Base-by-base conservation (phyloP, 2,329 filamentous ascomycete genomes). In the Apiospora sp. region DNA sequence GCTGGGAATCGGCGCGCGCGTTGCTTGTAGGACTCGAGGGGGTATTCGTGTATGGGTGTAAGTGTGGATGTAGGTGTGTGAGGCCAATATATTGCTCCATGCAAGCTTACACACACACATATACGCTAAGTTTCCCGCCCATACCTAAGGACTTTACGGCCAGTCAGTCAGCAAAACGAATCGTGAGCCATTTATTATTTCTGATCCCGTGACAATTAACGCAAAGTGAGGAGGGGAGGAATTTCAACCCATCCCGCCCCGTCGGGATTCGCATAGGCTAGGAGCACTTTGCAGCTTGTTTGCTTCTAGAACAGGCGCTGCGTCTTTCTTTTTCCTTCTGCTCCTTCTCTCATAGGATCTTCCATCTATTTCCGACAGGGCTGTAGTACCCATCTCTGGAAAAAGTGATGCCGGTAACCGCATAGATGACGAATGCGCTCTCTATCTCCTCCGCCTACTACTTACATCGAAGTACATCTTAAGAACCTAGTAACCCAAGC, bases 71-170 rank as follows among this genome's bases (percentile, higher is more conserved):
- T 64, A 34, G 58, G n/a, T n/a, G 58, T 64, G 58, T 41, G 58
- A 64, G 58, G 58, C 4, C 58, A 64, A 64, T 64, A 37, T 64
- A 64, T 64, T 64, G 58, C 19, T 41, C 34, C 5, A 41, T 41
- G 58, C 58, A 64, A 24, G 58, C 58, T 64, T 64, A 64, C 30
- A 64, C 27, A 34, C 58, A 64, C 48, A n/a, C 6, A 48, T 22
- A 48, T 49, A 49, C 48, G 54, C 12, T 34, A 16, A 4, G 22
- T 61, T 61, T 22, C 51, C 54, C 54, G 54, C 16, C 19, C 16
- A 61, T 22, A 37, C 30, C 10, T 19, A 22, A 7, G 4, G 4
- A 16, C 16, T 61, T 37, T 16, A 10, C 27, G 27, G 54, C 10
- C 27, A 2, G 27, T 19, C 41, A 41, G 22, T 41, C 34, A 64